Base-by-base conservation (phyloP, 2,329 filamentous ascomycete genomes). In the Sporothrix dimorphospora region DNA sequence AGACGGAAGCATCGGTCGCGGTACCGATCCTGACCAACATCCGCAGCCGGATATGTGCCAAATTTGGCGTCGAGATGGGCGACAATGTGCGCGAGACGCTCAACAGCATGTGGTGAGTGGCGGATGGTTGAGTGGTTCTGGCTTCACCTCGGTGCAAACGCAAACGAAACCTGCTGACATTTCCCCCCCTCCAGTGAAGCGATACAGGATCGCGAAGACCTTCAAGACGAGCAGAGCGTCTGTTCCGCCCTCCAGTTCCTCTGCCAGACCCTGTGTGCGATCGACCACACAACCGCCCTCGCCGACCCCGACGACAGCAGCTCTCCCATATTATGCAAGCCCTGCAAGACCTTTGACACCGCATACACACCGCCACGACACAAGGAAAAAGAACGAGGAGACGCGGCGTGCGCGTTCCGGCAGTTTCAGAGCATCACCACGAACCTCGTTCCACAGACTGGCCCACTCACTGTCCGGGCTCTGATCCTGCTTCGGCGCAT, bases 391-490 rank as follows among this genome's bases (percentile, higher is more conserved):
- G 72, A 73, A 24, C 21, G 53, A 8, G 63, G 40, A 6, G 69
- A 51, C 19, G 66, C 57, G 1, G 40, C 40, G 4, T 53, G 30
- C 9, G 53, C 59, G 1, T 73, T 67, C 21, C 47, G 19, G 7
- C 21, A 49, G 5, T 73, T 70, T 14, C 49, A 57, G 40, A 40
- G 14, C 21, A 34, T 74, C 24, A 34, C n/a, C 12, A 24, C n/a
- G 0, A 21, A 38, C 3, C 30, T 51, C 3, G 40, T 74, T 0
- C 71, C 72, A 7, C 30, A 19, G 8, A 65, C 61, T 0, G 71
- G 74, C 16, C 73, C 73, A 3, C 66, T 75, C 16, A 55, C 72
- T 4, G 72, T 73, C 2, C 71, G 71, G n/a, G 72, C 71, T 5
- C 40, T 75, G 19, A 16, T 72, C 4, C 16, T 73, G 1, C 24